Conservation (phyloP, 2,329 filamentous ascomycete species). For the Cordyceps tenuipes region DNA sequence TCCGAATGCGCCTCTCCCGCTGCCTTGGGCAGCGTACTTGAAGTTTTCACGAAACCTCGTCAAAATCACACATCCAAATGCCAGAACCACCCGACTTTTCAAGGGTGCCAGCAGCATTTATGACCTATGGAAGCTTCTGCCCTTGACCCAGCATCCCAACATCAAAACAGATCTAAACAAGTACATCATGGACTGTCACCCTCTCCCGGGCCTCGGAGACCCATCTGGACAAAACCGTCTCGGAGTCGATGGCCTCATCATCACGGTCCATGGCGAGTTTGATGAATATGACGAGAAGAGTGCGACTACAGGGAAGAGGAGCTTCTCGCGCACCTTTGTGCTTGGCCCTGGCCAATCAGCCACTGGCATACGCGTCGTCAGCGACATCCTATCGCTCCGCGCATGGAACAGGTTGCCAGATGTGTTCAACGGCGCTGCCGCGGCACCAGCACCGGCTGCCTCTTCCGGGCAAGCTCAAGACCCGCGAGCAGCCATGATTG, state of each 20-base stretch:
- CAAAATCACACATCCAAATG: slow-evolving; percentile 53
- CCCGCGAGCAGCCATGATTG: slow-evolving; percentile 60
- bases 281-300: slow-evolving; percentile 58
- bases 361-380: slow-evolving; percentile 63
- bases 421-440: slow-evolving; percentile 27
- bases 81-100: slow-evolving; percentile 57
- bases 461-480: slow-evolving; percentile 25
- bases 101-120: slow-evolving; percentile 57
- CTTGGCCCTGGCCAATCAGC: slow-evolving; percentile 65
- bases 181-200: slow-evolving; percentile 77
- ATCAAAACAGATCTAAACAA: slow-evolving; percentile 58
- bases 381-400: slow-evolving; percentile 68
- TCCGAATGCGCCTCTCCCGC: slow-evolving; percentile 31
- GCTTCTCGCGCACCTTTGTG: slow-evolving; percentile 75
- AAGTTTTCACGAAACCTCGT: slow-evolving; percentile 70
- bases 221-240: slow-evolving; percentile 51
- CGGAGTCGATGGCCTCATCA: slow-evolving; percentile 69
- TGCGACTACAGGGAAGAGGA: slow-evolving; percentile 55
- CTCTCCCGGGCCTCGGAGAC: slow-evolving; percentile 63
- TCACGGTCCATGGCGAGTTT: slow-evolving; percentile 77
- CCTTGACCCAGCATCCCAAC: slow-evolving; percentile 65
- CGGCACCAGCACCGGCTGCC: slow-evolving; percentile 16
- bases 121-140: slow-evolving; percentile 61
- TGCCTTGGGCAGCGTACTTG: slow-evolving; percentile 67
- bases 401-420: slow-evolving; percentile 49